Evolutionary conservation across 768 basidiomycete genomes (phyloP).

Genomic region (Cystofilobasidium bisporidii): DNA sequence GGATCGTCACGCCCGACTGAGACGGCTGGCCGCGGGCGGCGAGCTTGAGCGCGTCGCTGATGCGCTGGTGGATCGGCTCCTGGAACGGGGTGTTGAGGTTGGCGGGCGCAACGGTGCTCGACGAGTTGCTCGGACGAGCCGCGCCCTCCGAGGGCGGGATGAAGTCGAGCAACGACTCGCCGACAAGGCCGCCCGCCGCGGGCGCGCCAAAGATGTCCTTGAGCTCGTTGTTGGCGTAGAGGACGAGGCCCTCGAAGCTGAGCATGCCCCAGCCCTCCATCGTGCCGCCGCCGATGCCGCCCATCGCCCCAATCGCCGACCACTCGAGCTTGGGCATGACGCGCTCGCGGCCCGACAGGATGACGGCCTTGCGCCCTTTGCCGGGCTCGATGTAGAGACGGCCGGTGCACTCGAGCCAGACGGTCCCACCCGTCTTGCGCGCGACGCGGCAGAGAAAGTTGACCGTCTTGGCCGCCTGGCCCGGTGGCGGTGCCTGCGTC

Average conservation of each 20-base stretch:
- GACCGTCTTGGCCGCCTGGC: conserved; percentile 45
- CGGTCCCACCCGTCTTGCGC: conserved; percentile 56
- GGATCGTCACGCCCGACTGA: conserved; percentile 33
- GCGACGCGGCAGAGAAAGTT: conserved; percentile 77
- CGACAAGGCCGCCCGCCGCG: conserved; percentile 38
- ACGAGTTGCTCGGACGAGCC: not conserved
- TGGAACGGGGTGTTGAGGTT: not conserved
- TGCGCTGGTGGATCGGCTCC: conserved; percentile 13
- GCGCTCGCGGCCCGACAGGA: conserved; percentile 70
- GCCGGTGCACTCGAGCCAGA: conserved; percentile 89
- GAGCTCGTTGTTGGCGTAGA: conserved; percentile 39
- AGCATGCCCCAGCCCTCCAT: conserved; percentile 44
- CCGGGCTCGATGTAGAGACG: conserved; percentile 82
- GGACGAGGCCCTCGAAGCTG: conserved; percentile 42
- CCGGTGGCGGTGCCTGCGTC: conserved; percentile 36
- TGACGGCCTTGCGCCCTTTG: conserved; percentile 87
- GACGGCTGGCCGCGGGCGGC: conserved; percentile 7
- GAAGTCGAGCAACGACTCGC: conserved; percentile 4
- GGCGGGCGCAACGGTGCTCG: not conserved
- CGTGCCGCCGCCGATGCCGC: conserved; percentile 44
- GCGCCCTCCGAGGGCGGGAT: conserved; percentile 12
- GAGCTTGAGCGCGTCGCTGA: conserved; percentile 3
- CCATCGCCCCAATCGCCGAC: conserved; percentile 50
- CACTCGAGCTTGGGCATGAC: conserved; percentile 50
- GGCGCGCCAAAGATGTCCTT: conserved; percentile 37